Evolutionary conservation across 2,329 filamentous ascomycete species (phyloP), one percentile per base, ranked within the genome.

Genomic region (Trichoderma brevicompactum): DNA sequence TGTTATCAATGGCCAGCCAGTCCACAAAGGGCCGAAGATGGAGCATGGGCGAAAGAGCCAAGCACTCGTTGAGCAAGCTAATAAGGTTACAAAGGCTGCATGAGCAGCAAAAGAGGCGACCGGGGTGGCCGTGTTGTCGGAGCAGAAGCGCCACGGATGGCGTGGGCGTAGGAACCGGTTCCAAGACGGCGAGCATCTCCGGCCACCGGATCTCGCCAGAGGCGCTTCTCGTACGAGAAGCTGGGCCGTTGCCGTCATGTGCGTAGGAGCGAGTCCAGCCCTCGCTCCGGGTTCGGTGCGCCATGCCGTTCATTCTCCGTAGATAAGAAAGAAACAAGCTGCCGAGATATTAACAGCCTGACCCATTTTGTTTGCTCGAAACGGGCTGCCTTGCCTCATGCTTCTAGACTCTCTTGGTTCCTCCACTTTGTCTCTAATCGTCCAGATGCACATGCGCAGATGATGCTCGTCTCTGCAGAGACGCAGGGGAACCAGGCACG

Each of bases 21-120:
- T 43, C 54, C 54, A 53, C 28, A 62, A 62, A 62, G 59, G 59
- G 59, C 59, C 59, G 59, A 62, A 43, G n/a, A 50, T 60, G 56
- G 56, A 60, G 56, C 56, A 60, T 46, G 48, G 49, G 38, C 46
- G 23, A 56, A 34, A 12, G n/a, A 53, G 7, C 38, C 38, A 28
- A 38, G 23, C 40, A 62, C 13, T 52, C 48, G 23, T 40, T 36
- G 32, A 62, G 34, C 38, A 49, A 49, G 53, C 61, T 64, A 48
- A 56, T 64, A 64, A 56, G 43, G 61, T 48, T 56, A 38, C 61
- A 53, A 41, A 49, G 50, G 32, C 23, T 56, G 41, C 49, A 63
- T 44, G 5, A 46, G 43, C 50, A 32, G 61, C 50, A 56, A 15
- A 49, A 38, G 61, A 64, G 43, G 52, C 9, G 43, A 38, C 53